A percentile compares a stretch with the other conserved stretches of the same genome.
Conservation (phyloP, 75 land plant genomes). For the Isoetes taiwanensis region DNA sequence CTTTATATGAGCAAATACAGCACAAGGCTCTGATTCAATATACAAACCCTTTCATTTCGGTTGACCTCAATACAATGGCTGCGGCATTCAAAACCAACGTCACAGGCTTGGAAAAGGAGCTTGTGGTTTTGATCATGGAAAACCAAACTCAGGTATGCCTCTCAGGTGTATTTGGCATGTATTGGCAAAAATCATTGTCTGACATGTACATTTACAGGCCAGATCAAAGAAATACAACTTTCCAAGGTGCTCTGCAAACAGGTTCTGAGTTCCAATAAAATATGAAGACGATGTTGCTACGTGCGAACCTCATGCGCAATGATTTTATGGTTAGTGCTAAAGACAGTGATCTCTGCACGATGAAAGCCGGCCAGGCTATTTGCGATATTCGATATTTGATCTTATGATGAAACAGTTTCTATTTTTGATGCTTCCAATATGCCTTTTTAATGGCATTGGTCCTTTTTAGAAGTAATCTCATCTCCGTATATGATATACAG, state of each 20-base stretch:
- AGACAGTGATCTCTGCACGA: too few relatives aligned
- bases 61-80: conserved; percentile 1
- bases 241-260: conserved; percentile 1
- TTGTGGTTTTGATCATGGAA: conserved; percentile 3
- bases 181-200: not conserved
- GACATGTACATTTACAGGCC: not conserved
- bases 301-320: conserved; percentile 3
- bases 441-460: too few relatives aligned
- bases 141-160: not conserved
- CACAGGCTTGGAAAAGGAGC: conserved; percentile 3
- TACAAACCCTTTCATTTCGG: not conserved
- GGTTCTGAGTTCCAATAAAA: conserved; percentile 1
- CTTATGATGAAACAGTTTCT: too few relatives aligned
- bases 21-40: conserved; percentile 9
- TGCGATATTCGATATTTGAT: too few relatives aligned
- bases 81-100: conserved; percentile 3
- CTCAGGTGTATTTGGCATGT: not conserved
- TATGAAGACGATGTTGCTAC: not conserved
- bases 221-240: not conserved
- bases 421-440: too few relatives aligned
- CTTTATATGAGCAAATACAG: not conserved
- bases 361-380: too few relatives aligned
- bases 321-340: not conserved
- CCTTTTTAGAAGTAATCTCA: too few relatives aligned
- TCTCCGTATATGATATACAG: too few relatives aligned